A percentile compares a stretch with the other conserved stretches of the same genome.
Conservation (phyloP, 2,329 filamentous ascomycete species). For the Fusarium liriodendri region DNA sequence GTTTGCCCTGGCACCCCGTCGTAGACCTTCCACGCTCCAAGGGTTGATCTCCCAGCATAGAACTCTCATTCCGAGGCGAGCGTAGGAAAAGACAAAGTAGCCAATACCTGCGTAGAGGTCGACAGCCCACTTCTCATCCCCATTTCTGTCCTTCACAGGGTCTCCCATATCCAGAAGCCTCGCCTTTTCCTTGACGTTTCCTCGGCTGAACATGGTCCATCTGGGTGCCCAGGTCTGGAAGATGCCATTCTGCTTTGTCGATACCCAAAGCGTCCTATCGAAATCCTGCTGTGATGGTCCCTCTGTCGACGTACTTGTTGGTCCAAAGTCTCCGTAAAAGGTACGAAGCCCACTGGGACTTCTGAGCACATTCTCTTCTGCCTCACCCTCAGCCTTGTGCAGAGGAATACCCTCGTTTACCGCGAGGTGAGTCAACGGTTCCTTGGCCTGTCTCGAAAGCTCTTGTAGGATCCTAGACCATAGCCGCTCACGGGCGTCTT, state of each 20-base stretch:
- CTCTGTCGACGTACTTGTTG: conserved; percentile 43
- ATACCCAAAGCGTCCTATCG: conserved; percentile 79
- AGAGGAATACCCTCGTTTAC: conserved; percentile 72
- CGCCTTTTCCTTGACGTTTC: conserved; percentile 90
- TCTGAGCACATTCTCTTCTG: conserved; percentile 75
- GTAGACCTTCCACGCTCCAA: conserved; percentile 86
- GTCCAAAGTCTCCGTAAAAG: conserved; percentile 81
- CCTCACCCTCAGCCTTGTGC: conserved; percentile 43
- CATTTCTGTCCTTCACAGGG: background rate
- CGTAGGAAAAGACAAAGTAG: conserved; percentile 91
- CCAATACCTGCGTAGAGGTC: conserved; percentile 95
- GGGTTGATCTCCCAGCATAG: conserved; percentile 93
- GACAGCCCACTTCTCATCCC: conserved; percentile 64
- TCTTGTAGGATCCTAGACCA: conserved; percentile 62
- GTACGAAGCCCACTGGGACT: conserved; percentile 77
- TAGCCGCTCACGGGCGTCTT: conserved; percentile 48
- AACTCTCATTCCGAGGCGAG: conserved; percentile 76
- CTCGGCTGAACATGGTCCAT: conserved; percentile 94
- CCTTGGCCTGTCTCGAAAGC: conserved; percentile 56
- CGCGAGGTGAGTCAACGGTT: conserved; percentile 66
- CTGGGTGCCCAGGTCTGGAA: conserved; percentile 87
- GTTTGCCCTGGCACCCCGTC: conserved; percentile 78
- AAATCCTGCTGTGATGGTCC: conserved; percentile 66
- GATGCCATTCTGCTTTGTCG: conserved; percentile 81
- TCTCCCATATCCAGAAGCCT: conserved; percentile 70